These are phyloP conservation scores for Tuber umbilicatum DNA, from an alignment of 495 filamentous ascomycete species.

Conservation along the genomic window DNA sequence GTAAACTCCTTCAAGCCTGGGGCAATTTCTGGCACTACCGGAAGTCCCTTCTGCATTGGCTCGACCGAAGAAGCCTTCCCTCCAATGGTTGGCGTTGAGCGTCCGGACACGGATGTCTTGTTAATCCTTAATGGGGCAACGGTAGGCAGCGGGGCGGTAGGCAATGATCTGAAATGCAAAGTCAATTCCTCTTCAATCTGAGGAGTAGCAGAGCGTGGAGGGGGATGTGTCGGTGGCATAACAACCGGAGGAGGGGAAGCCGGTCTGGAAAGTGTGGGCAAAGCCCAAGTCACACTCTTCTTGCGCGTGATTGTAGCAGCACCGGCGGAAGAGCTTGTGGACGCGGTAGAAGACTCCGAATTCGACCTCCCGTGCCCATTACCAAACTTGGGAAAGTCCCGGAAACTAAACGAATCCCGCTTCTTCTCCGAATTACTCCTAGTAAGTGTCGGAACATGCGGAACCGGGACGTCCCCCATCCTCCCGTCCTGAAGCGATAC, in stretches of 20 bases:
- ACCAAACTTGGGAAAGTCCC: conserved; percentile 32
- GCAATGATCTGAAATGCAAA: conserved; percentile 32
- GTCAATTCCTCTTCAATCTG: conserved; percentile 38
- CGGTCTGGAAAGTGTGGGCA: conserved; percentile 28
- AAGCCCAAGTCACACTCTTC: conserved; percentile 39
- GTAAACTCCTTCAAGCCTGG: background rate
- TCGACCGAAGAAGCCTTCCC: conserved; percentile 14
- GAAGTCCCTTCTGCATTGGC: conserved; percentile 28
- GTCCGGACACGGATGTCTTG: conserved; percentile 20
- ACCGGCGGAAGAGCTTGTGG: conserved; percentile 33
- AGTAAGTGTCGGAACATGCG: conserved; percentile 6
- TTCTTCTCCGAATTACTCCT: conserved; percentile 30
- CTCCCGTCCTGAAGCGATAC: conserved; percentile 39
- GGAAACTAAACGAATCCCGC: conserved; percentile 29
- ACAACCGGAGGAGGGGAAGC: conserved; percentile 25
- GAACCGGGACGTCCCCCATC: conserved; percentile 33
- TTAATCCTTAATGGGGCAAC: conserved; percentile 39
- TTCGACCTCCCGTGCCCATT: conserved; percentile 31
- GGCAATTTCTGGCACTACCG: conserved; percentile 9
- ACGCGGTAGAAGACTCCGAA: conserved; percentile 31
- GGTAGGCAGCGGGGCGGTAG: conserved; percentile 29
- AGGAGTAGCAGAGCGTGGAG: conserved; percentile 32
- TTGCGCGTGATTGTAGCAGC: conserved; percentile 28
- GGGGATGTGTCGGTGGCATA: conserved; percentile 40
- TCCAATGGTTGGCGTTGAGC: conserved; percentile 21